Base-by-base conservation (phyloP, 2,329 filamentous ascomycete genomes). In the Xylaria sp. region DNA sequence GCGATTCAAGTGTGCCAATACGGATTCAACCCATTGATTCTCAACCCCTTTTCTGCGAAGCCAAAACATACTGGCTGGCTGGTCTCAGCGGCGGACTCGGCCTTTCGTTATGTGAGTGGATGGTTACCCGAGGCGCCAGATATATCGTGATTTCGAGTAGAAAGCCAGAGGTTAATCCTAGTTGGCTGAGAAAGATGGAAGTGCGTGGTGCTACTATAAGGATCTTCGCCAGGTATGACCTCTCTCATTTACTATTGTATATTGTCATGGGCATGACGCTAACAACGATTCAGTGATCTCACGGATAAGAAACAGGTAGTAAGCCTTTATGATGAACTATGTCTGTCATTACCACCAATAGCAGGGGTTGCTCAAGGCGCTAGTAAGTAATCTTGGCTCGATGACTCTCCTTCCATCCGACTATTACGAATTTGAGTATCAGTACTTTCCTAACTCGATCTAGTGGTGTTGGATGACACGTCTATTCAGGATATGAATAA, bases 311-410 rank as follows among this genome's bases (percentile, higher is more conserved):
- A n/a, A n/a, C n/a, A n/a, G n/a, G n/a, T n/a, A n/a, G n/a, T n/a
- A n/a, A n/a, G n/a, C n/a, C n/a, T n/a, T n/a, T n/a, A n/a, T n/a
- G n/a, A n/a, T n/a, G n/a, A n/a, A n/a, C n/a, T n/a, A n/a, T n/a
- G n/a, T 82, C 4, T 59, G 61, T 7, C 55, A 69, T 77, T 81
- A 74, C 81, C 81, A 3, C 73, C 75, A 0, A 75, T 82, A 17
- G 76, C 71, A 1, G 81, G 81, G 45, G 80, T 82, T 6, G 76
- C 75, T 2, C 78, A 82, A 47, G 80, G 78, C 2, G 80, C 81
- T 3, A 78, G n/a, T n/a, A n/a, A n/a, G n/a, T n/a, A n/a, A n/a
- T n/a, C n/a, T n/a, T n/a, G n/a, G n/a, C n/a, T n/a, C n/a, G n/a
- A n/a, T n/a, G n/a, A n/a, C n/a, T n/a, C n/a, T n/a, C n/a, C n/a